These are phyloP conservation scores for Clathrospora elynae DNA, from an alignment of 2,329 filamentous ascomycete species.

Conservation along the genomic window DNA sequence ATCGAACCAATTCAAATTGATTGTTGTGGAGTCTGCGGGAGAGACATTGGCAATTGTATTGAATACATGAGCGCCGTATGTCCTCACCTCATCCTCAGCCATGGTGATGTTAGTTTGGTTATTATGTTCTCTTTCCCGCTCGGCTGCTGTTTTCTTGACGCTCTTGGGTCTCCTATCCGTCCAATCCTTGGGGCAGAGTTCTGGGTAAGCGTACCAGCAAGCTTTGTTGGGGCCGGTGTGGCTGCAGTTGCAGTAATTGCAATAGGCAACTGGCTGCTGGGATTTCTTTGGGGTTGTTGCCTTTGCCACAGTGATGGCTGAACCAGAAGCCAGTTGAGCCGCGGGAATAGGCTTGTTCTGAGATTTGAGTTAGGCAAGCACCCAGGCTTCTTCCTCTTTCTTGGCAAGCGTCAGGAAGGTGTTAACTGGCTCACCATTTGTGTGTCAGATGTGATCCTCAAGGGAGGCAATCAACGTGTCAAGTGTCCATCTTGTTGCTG, in stretches of 20 bases:
- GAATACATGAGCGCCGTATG: neutral
- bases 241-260: neutral
- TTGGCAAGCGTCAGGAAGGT: neutral
- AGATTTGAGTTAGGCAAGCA: neutral
- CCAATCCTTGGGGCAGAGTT: neutral
- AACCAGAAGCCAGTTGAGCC: neutral
- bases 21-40: neutral
- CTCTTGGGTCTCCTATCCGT: neutral
- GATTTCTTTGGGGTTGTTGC: neutral
- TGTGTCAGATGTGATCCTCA: neutral
- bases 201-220: neutral
- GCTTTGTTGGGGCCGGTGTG: neutral
- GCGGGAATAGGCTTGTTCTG: neutral
- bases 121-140: neutral
- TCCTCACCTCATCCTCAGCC: neutral
- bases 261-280: neutral
- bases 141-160: neutral
- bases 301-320: neutral
- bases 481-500: neutral
- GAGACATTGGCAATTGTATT: neutral
- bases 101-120: neutral
- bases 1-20: neutral
- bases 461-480: neutral
- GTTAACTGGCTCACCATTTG: neutral
- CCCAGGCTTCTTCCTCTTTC: neutral